Evolutionary conservation across 768 basidiomycete genomes (phyloP).

Genomic region (Termitomyces heimii): DNA sequence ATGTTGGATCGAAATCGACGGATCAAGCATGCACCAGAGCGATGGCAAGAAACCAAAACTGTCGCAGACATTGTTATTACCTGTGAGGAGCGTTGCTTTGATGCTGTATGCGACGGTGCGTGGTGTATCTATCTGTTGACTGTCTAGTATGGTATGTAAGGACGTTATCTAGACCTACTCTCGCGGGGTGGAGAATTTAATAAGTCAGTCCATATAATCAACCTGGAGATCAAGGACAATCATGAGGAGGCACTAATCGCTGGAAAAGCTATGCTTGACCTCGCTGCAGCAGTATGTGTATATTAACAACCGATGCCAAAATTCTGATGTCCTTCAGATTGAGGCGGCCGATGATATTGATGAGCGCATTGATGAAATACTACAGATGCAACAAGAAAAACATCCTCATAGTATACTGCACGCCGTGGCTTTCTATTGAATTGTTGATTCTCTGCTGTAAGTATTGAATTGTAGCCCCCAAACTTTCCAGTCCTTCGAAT

Average conservation of each 20-base stretch:
- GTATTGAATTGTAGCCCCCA: not conserved
- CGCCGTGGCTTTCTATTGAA: slow-evolving; percentile 85
- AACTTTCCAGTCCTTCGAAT: not conserved
- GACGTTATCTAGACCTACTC: slow-evolving; percentile 61
- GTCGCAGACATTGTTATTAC: slow-evolving; percentile 98
- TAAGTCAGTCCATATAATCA: slow-evolving; percentile 92
- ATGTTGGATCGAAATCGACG: slow-evolving; percentile 96
- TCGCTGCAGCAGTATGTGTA: slow-evolving; percentile 76
- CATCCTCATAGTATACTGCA: slow-evolving; percentile 92
- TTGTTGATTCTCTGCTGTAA: not conserved
- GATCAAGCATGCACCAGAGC: slow-evolving; percentile 89
- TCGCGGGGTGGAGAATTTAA: slow-evolving; percentile 87
- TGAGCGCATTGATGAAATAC: slow-evolving; percentile 81
- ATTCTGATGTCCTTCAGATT: slow-evolving; percentile 47
- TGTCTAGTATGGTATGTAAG: not conserved
- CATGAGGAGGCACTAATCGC: slow-evolving; percentile 98
- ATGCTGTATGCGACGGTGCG: slow-evolving; percentile 96
- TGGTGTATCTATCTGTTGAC: slow-evolving; percentile 3
- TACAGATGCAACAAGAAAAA: slow-evolving; percentile 79
- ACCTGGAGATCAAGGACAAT: slow-evolving; percentile 98
- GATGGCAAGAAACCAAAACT: slow-evolving; percentile 90
- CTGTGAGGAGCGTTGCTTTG: slow-evolving; percentile 98
- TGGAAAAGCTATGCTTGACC: slow-evolving; percentile 89
- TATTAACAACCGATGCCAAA: slow-evolving; percentile 2
- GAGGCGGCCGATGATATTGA: slow-evolving; percentile 85